Conservation (phyloP, 2,329 filamentous ascomycete species). For the Cryphonectria japonica region DNA sequence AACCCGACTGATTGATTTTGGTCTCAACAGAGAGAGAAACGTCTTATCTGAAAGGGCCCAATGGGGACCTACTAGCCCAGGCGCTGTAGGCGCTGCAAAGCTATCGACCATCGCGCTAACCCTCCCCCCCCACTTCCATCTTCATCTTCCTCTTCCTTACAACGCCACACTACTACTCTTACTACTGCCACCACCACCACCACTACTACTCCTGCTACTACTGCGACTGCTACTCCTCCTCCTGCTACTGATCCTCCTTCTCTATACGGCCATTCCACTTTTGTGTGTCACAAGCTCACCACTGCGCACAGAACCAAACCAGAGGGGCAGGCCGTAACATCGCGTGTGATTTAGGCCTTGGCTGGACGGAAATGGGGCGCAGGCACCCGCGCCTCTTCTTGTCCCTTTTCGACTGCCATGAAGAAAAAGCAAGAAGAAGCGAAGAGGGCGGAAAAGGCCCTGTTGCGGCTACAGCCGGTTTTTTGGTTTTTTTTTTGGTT, state of each 20-base stretch:
- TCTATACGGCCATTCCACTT: background rate
- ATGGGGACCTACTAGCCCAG: background rate
- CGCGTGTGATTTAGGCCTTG: background rate
- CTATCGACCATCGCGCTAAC: background rate
- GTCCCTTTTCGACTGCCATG: background rate
- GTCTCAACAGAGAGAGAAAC: too few species aligned
- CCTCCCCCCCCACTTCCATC: too few species aligned
- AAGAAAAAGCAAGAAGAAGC: background rate
- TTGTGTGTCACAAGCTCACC: background rate
- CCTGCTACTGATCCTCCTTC: too few species aligned
- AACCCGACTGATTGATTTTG: too few species aligned
- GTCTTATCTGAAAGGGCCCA: background rate
- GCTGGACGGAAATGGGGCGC: background rate
- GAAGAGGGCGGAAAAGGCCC: too few species aligned
- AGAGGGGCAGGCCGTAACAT: background rate
- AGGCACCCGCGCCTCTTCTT: background rate
- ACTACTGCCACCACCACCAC: too few species aligned
- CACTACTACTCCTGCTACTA: too few species aligned
- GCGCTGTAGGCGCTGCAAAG: background rate
- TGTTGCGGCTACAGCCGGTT: background rate
- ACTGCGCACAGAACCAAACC: background rate
- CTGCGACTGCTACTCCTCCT: too few species aligned
- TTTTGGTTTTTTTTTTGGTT: background rate
- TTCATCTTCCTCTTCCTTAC: background rate
- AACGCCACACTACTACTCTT: background rate